Conservation (phyloP, 176 grass and related monocot genomes). For the Eragrostis nindensis region DNA sequence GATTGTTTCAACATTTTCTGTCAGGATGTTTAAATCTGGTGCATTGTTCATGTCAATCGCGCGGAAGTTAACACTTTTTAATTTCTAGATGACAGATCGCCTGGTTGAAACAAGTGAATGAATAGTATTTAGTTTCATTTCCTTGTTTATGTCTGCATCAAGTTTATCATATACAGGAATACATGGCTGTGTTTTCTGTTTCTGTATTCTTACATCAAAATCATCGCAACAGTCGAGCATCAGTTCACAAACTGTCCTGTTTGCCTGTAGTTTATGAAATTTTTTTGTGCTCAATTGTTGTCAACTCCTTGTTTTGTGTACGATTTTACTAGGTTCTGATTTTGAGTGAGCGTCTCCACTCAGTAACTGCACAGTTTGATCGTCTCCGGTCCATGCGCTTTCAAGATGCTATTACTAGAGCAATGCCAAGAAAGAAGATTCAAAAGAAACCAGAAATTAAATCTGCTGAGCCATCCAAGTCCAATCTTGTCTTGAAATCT, state of each 20-base stretch:
- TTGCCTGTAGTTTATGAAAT: background rate
- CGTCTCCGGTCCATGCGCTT: slow-evolving; percentile 77
- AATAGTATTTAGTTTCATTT: background rate
- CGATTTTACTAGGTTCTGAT: slow-evolving; percentile 75
- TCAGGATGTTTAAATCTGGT: background rate
- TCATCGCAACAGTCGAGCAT: background rate
- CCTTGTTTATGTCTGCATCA: slow-evolving; percentile 4
- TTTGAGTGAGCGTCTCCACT: slow-evolving; percentile 83
- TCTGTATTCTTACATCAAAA: background rate
- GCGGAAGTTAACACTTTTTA: background rate
- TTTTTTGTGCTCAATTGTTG: slow-evolving; percentile 24
- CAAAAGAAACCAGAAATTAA: slow-evolving; percentile 64
- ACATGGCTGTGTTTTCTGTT: background rate
- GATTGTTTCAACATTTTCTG: background rate
- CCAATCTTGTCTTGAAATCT: slow-evolving; percentile 52
- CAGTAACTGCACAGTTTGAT: slow-evolving; percentile 87
- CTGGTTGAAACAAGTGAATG: background rate
- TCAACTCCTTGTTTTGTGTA: slow-evolving; percentile 14
- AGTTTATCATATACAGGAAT: background rate
- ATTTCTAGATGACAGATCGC: background rate
- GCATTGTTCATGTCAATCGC: background rate
- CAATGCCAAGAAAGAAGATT: slow-evolving; percentile 82
- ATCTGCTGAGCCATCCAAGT: slow-evolving; percentile 44
- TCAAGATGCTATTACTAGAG: slow-evolving; percentile 90
- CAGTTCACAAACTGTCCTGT: slow-evolving; percentile 20